These are phyloP conservation scores for Pleurotus djamor DNA, from an alignment of 768 basidiomycete species.

Conservation along the genomic window DNA sequence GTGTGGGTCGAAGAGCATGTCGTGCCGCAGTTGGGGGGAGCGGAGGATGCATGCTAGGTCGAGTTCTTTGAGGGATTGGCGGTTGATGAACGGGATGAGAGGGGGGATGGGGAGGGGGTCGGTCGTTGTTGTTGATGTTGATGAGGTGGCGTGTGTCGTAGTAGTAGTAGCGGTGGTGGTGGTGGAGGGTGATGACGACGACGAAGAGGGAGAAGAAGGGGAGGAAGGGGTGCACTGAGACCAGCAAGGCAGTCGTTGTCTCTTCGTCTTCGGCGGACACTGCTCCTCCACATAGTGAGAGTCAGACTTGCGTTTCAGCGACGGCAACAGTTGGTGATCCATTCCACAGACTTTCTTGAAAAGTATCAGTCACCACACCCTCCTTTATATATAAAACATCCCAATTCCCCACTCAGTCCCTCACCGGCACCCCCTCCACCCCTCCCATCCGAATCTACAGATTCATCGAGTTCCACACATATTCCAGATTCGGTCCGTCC, in stretches of 20 bases:
- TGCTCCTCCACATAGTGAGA: constrained; percentile 9
- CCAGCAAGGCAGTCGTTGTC: too few relatives aligned
- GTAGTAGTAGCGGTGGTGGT: constrained; percentile 40
- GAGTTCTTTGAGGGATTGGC: constrained; percentile 79
- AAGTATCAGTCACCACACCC: background rate
- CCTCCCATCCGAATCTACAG: background rate
- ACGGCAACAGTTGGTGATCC: constrained; percentile 5
- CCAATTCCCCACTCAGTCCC: background rate
- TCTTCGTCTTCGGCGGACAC: too few relatives aligned
- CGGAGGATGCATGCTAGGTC: constrained; percentile 84
- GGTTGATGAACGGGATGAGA: constrained; percentile 74
- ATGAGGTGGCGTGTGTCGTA: constrained; percentile 32
- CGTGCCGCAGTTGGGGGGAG: constrained; percentile 90
- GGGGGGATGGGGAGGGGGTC: constrained; percentile 60
- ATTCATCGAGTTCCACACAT: too few relatives aligned
- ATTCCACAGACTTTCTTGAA: constrained; percentile 8
- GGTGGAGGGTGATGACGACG: constrained; percentile 28
- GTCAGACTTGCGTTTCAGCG: constrained; percentile 15
- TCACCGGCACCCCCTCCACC: background rate
- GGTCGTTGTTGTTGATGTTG: constrained; percentile 25
- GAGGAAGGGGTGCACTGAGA: too few relatives aligned
- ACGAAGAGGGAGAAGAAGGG: constrained; percentile 8
- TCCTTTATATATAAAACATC: background rate
- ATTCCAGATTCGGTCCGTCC: background rate
- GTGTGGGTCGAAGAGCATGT: constrained; percentile 84